These are phyloP conservation scores for Bromus sterilis DNA, from an alignment of 176 grass and related monocot genomes.

Conservation along the genomic window DNA sequence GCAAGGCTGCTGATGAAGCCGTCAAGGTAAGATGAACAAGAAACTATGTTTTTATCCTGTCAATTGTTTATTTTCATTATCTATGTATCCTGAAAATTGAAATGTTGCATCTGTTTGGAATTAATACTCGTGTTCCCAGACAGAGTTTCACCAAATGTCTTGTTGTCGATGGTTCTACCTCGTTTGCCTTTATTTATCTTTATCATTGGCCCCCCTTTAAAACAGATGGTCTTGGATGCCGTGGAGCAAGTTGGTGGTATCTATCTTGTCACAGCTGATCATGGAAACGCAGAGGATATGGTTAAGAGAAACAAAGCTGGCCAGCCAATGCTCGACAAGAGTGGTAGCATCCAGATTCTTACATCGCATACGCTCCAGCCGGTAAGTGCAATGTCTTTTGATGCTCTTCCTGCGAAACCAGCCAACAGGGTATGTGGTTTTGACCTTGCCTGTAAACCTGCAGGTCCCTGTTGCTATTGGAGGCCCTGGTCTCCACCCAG, in stretches of 20 bases:
- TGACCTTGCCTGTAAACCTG: constrained; percentile 9
- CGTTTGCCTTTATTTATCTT: background rate
- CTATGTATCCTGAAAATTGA: background rate
- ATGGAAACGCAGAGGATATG: constrained; percentile 99
- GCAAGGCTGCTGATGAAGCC: constrained; percentile 89
- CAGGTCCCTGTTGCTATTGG: constrained; percentile 97
- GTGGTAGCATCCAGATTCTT: constrained; percentile 80
- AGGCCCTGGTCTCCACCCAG: constrained; percentile 68
- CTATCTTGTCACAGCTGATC: constrained; percentile 93
- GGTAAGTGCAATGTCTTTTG: constrained; percentile 32
- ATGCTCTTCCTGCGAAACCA: background rate
- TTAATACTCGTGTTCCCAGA: background rate
- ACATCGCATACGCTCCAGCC: constrained; percentile 97
- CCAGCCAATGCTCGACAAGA: constrained; percentile 55
- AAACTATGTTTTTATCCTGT: background rate
- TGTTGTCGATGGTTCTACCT: background rate
- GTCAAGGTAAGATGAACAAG: constrained; percentile 60
- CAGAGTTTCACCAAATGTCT: background rate
- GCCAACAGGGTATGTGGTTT: no score
- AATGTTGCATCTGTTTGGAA: background rate
- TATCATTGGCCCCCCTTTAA: background rate
- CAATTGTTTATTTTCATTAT: background rate
- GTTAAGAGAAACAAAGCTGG: constrained; percentile 94
- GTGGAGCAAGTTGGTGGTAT: constrained; percentile 88
- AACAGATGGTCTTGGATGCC: constrained; percentile 89